Evolutionary conservation across 2,329 filamentous ascomycete genomes (phyloP).

Genomic region (Simplicillium sp.): DNA sequence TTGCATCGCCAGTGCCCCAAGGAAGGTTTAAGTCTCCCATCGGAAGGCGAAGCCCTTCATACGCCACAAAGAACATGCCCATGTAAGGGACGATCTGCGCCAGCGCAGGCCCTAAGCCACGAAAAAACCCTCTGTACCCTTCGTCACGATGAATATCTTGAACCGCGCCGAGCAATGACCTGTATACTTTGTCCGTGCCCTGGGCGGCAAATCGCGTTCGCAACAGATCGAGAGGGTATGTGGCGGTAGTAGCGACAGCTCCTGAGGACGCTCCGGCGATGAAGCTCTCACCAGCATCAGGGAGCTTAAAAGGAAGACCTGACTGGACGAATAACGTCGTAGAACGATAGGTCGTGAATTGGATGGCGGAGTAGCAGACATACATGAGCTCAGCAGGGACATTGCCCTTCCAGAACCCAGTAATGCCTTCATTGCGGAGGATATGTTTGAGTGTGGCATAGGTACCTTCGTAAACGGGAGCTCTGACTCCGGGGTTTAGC

Average conservation of each 20-base stretch:
- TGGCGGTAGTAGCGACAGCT: conserved; percentile 68
- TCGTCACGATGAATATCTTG: conserved; percentile 66
- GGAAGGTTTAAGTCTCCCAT: conserved; percentile 48
- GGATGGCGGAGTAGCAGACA: conserved; percentile 77
- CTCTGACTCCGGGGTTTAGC: conserved; percentile 43
- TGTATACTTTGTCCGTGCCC: conserved; percentile 70
- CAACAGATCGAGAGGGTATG: conserved; percentile 88
- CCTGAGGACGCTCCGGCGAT: conserved; percentile 76
- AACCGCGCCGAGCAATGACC: conserved; percentile 58
- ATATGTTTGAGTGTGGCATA: conserved; percentile 69
- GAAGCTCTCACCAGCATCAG: conserved; percentile 67
- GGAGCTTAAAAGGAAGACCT: conserved; percentile 36
- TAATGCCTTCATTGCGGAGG: conserved; percentile 69
- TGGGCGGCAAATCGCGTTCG: conserved; percentile 94
- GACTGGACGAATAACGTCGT: conserved; percentile 58
- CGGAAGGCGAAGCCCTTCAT: conserved; percentile 63
- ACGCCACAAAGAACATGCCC: conserved; percentile 89
- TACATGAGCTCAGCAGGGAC: conserved; percentile 93
- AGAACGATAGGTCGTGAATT: conserved; percentile 83
- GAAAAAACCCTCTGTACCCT: conserved; percentile 74
- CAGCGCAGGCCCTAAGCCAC: conserved; percentile 71
- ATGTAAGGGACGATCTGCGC: conserved; percentile 91
- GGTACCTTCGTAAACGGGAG: conserved; percentile 62
- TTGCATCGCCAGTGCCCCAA: conserved; percentile 72
- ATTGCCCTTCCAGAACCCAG: conserved; percentile 94